Conservation (phyloP, 2,329 filamentous ascomycete genomes). For the Botrytis pseudocinerea region DNA sequence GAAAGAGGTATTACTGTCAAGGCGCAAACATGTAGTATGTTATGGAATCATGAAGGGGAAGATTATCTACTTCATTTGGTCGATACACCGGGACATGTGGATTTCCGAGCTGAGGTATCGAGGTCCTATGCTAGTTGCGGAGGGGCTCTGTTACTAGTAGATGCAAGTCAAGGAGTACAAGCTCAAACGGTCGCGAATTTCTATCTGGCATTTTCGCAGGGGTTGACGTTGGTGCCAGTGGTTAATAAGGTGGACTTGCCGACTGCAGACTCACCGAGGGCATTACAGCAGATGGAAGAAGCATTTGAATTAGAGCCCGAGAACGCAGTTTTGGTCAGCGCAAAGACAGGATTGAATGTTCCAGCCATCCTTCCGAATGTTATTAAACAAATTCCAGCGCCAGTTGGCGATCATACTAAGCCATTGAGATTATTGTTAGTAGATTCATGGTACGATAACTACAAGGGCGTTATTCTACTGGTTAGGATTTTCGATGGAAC, state of each 20-base stretch:
- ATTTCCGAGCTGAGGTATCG: slow-evolving; percentile 95
- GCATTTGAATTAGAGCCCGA: slow-evolving; percentile 85
- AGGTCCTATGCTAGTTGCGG: slow-evolving; percentile 95
- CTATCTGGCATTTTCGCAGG: slow-evolving; percentile 93
- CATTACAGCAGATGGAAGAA: slow-evolving; percentile 79
- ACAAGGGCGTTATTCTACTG: slow-evolving; percentile 87
- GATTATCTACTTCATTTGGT: slow-evolving; percentile 95
- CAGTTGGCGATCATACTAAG: slow-evolving; percentile 69
- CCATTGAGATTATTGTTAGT: slow-evolving; percentile 85
- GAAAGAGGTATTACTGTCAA: slow-evolving; percentile 98
- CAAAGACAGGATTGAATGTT: slow-evolving; percentile 91
- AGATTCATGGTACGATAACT: slow-evolving; percentile 98
- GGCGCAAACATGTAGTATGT: slow-evolving; percentile 97
- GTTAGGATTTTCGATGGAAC: slow-evolving; percentile 89
- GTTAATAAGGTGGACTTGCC: slow-evolving; percentile 96
- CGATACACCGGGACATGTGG: slow-evolving; percentile 95
- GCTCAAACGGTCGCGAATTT: slow-evolving; percentile 99
- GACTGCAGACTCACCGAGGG: slow-evolving; percentile 82
- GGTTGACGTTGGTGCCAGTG: slow-evolving; percentile 81
- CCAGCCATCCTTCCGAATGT: slow-evolving; percentile 79
- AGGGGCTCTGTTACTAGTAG: slow-evolving; percentile 86
- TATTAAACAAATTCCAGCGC: slow-evolving; percentile 80
- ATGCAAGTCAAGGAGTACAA: slow-evolving; percentile 94
- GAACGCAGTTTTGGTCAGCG: slow-evolving; percentile 76
- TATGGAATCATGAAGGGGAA: slow-evolving; percentile 80